phyloP scores from a whole-genome alignment of 306 rosid species.

The Vicia villosa region DNA sequence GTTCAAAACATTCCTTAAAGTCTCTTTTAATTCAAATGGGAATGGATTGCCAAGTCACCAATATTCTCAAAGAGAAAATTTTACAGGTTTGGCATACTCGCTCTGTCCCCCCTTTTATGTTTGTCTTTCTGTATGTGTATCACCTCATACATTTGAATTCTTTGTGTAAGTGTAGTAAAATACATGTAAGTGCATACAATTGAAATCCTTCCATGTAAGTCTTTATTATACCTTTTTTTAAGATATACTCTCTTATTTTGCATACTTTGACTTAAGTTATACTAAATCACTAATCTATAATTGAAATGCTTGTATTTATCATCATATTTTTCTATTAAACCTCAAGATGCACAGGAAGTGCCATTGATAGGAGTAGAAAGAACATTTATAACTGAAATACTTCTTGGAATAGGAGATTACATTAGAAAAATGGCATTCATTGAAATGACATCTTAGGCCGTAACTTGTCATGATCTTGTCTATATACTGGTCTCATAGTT shows the following conservation, averaged over 20 bases:
- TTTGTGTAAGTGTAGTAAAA: too few species aligned
- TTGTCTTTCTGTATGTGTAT: too few species aligned
- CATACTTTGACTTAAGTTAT: neutral
- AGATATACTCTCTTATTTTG: neutral
- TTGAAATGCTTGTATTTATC: neutral
- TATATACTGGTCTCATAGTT: too few species aligned
- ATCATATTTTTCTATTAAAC: neutral
- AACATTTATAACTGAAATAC: neutral
- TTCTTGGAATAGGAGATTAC: too few species aligned
- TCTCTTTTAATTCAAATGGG: slow-evolving; percentile 25
- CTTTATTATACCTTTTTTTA: too few species aligned
- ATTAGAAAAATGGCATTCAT: too few species aligned
- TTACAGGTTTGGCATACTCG: slow-evolving; percentile 1
- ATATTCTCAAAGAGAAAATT: neutral
- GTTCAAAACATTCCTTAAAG: neutral
- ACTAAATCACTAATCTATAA: neutral
- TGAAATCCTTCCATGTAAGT: too few species aligned
- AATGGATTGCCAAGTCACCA: neutral
- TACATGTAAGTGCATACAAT: too few species aligned
- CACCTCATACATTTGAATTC: too few species aligned
- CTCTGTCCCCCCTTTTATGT: neutral
- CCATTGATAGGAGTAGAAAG: neutral
- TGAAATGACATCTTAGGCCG: too few species aligned
- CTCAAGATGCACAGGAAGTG: neutral
- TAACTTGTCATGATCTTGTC: too few species aligned